A percentile compares a stretch with the other conserved stretches of the same genome.
Conservation (phyloP, 176 grass and related monocot genomes). For the Bothriochloa decipiens region DNA sequence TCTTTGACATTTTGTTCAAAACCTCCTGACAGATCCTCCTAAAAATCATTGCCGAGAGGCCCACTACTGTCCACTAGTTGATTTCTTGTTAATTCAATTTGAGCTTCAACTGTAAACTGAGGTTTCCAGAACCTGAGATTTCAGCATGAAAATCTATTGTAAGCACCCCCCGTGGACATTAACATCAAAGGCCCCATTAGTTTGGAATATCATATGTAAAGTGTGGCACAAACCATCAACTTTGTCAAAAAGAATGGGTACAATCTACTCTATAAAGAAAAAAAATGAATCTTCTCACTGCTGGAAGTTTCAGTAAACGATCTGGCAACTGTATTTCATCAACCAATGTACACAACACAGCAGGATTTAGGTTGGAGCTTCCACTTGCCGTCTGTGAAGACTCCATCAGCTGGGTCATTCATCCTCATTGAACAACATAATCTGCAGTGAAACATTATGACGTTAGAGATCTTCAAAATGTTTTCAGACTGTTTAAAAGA, state of each 20-base stretch:
- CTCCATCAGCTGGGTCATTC: slow-evolving; percentile 32
- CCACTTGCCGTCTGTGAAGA: slow-evolving; percentile 18
- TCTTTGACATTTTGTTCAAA: background rate
- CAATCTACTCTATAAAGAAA: slow-evolving; percentile 13
- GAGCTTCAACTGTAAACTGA: background rate
- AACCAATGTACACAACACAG: slow-evolving; percentile 49
- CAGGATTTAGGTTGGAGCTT: slow-evolving; percentile 13
- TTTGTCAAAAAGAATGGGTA: background rate
- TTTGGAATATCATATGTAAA: background rate
- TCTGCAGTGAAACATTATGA: slow-evolving; percentile 10
- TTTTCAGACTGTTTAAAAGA: background rate
- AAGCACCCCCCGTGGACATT: background rate
- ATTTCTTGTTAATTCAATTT: background rate
- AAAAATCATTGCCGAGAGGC: background rate
- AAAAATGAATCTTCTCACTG: slow-evolving; percentile 10
- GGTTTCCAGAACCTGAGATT: slow-evolving; percentile 24
- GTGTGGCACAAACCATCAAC: slow-evolving; percentile 30
- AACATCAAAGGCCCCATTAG: background rate
- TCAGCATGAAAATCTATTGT: slow-evolving; percentile 1
- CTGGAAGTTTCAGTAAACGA: slow-evolving; percentile 48
- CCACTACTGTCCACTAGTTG: background rate
- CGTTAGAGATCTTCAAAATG: slow-evolving; percentile 1
- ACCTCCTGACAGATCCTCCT: background rate
- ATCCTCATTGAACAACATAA: slow-evolving; percentile 66
- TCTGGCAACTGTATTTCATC: slow-evolving; percentile 23